Evolutionary conservation across 2,329 filamentous ascomycete genomes (phyloP).

Genomic region (Aspergillus awamori): DNA sequence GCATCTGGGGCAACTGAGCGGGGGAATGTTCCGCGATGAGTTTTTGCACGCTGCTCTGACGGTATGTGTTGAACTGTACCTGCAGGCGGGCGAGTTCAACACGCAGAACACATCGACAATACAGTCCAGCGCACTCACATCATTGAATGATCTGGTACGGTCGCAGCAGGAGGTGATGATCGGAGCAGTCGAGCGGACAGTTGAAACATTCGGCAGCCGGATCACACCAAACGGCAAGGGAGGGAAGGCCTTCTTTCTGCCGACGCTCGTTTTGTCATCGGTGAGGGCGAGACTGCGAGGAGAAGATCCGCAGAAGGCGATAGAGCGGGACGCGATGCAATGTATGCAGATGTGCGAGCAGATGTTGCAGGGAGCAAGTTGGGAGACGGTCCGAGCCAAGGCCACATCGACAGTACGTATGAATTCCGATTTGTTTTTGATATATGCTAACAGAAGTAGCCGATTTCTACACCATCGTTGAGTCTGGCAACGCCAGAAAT

Average conservation of each 20-base stretch:
- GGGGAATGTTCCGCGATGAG: conserved; percentile 41
- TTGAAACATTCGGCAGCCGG: conserved; percentile 33
- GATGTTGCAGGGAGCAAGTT: conserved; percentile 28
- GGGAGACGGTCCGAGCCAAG: conserved; percentile 21
- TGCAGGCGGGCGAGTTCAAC: conserved; percentile 33
- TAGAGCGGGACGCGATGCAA: conserved; percentile 28
- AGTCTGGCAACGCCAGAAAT: conserved; percentile 23
- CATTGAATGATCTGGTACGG: conserved; percentile 34
- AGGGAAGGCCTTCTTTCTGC: conserved; percentile 35
- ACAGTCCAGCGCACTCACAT: conserved; percentile 16
- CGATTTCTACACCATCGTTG: conserved; percentile 16
- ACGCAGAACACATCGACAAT: conserved; percentile 11
- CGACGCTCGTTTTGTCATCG: conserved; percentile 32
- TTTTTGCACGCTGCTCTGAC: conserved; percentile 38
- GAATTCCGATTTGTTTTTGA: background rate
- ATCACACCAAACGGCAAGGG: conserved; percentile 31
- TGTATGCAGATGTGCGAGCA: conserved; percentile 28
- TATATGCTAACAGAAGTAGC: conserved; percentile 20
- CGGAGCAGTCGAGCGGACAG: conserved; percentile 31
- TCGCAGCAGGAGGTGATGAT: conserved; percentile 37
- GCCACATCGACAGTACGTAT: conserved; percentile 17
- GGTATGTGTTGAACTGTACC: conserved; percentile 36
- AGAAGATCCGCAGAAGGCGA: conserved; percentile 29
- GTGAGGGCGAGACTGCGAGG: conserved; percentile 37
- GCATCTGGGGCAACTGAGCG: conserved; percentile 35